Conservation (phyloP, 1,284 basidiomycete genomes). For the Boletus semigastroideus region DNA sequence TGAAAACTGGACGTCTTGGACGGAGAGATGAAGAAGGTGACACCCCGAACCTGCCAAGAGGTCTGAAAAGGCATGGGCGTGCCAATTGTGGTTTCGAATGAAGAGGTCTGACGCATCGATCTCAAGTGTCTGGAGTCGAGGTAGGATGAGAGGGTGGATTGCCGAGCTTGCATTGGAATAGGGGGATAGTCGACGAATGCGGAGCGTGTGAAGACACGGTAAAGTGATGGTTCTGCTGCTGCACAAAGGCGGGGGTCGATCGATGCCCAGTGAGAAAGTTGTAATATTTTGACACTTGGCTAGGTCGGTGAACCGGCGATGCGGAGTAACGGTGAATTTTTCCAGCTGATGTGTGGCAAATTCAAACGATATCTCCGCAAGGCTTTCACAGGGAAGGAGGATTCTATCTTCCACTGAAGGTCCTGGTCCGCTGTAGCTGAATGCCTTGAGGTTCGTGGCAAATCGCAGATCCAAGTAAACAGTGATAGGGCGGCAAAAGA, state of each 20-base stretch:
- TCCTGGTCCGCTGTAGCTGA: conserved; percentile 14
- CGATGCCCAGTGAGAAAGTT: conserved; percentile 16
- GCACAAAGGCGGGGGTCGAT: not conserved
- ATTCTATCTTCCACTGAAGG: not conserved
- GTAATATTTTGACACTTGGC: conserved; percentile 18
- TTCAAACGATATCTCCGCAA: conserved; percentile 15
- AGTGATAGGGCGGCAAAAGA: not conserved
- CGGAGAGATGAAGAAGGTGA: conserved; percentile 14
- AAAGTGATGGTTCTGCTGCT: conserved; percentile 7
- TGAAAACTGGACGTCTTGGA: conserved; percentile 14
- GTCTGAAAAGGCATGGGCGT: conserved; percentile 15
- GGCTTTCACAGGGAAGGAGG: conserved; percentile 11
- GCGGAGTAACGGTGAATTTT: conserved; percentile 2
- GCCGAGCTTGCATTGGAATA: not conserved
- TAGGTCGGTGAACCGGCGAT: conserved; percentile 5
- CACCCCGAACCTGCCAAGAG: conserved; percentile 19
- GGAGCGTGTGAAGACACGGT: conserved; percentile 15
- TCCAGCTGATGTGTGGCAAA: conserved; percentile 6
- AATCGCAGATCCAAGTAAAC: conserved; percentile 10
- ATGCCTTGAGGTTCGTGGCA: conserved; percentile 17
- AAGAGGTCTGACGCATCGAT: conserved; percentile 7
- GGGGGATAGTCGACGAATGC: conserved; percentile 9
- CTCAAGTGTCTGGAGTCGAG: conserved; percentile 16
- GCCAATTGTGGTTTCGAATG: not conserved
- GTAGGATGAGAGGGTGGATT: conserved; percentile 17